Conservation (phyloP, 495 filamentous ascomycete genomes). For the Tricharina praecox region DNA sequence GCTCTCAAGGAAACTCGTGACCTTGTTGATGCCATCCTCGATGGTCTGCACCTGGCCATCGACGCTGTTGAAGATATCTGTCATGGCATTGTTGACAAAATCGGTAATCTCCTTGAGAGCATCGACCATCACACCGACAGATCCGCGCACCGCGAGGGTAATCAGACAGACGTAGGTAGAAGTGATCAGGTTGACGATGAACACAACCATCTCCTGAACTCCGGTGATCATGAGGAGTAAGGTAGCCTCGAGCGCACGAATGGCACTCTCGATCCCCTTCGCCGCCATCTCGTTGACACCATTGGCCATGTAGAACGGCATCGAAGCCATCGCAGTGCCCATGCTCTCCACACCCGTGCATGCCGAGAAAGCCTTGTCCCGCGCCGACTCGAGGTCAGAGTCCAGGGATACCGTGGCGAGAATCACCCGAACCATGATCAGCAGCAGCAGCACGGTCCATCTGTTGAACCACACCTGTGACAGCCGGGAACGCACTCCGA, state of each 20-base stretch:
- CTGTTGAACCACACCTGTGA: slow-evolving; percentile 95
- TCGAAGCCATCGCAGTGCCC: slow-evolving; percentile 89
- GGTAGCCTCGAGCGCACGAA: slow-evolving; percentile 58
- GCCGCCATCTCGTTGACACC: slow-evolving; percentile 81
- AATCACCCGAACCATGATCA: slow-evolving; percentile 66
- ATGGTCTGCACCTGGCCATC: slow-evolving; percentile 38
- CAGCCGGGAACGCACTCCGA: slow-evolving; percentile 71
- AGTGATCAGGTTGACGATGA: slow-evolving; percentile 76
- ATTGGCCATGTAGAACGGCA: slow-evolving; percentile 79
- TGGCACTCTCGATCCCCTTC: slow-evolving; percentile 54
- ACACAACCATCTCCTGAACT: slow-evolving; percentile 74
- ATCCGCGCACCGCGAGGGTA: slow-evolving; percentile 59
- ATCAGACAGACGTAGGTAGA: slow-evolving; percentile 78
- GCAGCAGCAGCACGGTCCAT: slow-evolving; percentile 80
- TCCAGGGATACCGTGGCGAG: slow-evolving; percentile 55
- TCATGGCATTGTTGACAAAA: slow-evolving; percentile 56
- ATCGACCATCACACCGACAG: slow-evolving; percentile 48
- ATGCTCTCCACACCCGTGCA: slow-evolving; percentile 86
- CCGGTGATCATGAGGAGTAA: slow-evolving; percentile 61
- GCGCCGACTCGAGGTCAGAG: slow-evolving; percentile 54
- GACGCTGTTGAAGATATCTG: slow-evolving; percentile 46
- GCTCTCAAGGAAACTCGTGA: slow-evolving; percentile 30
- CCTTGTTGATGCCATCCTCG: slow-evolving; percentile 42
- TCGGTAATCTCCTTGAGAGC: slow-evolving; percentile 54
- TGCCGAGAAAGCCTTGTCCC: slow-evolving; percentile 63